Conservation (phyloP, 208 protist genomes). For the Porcisia hertigi region DNA sequence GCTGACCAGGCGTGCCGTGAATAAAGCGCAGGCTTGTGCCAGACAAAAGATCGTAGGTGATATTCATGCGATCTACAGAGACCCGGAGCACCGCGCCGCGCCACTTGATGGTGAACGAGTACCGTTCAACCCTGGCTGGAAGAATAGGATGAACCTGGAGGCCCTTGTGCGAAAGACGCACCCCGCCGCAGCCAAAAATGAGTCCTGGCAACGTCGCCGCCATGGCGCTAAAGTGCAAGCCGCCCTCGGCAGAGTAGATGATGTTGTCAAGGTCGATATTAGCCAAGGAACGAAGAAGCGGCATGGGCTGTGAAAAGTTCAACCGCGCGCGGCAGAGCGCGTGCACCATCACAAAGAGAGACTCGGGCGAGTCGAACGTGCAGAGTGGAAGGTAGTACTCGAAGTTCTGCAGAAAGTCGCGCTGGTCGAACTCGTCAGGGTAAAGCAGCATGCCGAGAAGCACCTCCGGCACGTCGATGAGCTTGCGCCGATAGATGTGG, state of each 20-base stretch:
- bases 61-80: slow-evolving; percentile 49
- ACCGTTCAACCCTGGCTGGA: slow-evolving; percentile 64
- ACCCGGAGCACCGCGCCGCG: slow-evolving; percentile 69
- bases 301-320: slow-evolving; percentile 74
- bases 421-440: slow-evolving; percentile 72
- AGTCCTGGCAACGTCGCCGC: slow-evolving; percentile 58
- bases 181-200: slow-evolving; percentile 79
- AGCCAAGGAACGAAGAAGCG: slow-evolving; percentile 66
- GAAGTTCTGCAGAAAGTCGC: slow-evolving; percentile 75
- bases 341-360: slow-evolving; percentile 72
- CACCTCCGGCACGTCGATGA: slow-evolving; percentile 91
- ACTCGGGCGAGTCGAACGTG: slow-evolving; percentile 84
- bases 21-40: slow-evolving; percentile 85
- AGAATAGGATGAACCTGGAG: slow-evolving; percentile 78
- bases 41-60: slow-evolving; percentile 82
- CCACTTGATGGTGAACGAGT: slow-evolving; percentile 83
- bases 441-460: slow-evolving; percentile 86
- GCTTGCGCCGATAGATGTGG: slow-evolving; percentile 81
- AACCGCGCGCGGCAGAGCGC: slow-evolving; percentile 63
- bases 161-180: slow-evolving; percentile 40
- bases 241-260: slow-evolving; percentile 80
- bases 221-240: slow-evolving; percentile 87
- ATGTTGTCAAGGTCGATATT: slow-evolving; percentile 90
- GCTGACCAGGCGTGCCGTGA: slow-evolving; percentile 57
- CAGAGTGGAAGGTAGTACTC: slow-evolving; percentile 85